A percentile compares a stretch with the other conserved stretches of the same genome.
These are phyloP conservation scores for Polygonum aviculare DNA, from an alignment of 148 eudicot species.

Conservation along the genomic window DNA sequence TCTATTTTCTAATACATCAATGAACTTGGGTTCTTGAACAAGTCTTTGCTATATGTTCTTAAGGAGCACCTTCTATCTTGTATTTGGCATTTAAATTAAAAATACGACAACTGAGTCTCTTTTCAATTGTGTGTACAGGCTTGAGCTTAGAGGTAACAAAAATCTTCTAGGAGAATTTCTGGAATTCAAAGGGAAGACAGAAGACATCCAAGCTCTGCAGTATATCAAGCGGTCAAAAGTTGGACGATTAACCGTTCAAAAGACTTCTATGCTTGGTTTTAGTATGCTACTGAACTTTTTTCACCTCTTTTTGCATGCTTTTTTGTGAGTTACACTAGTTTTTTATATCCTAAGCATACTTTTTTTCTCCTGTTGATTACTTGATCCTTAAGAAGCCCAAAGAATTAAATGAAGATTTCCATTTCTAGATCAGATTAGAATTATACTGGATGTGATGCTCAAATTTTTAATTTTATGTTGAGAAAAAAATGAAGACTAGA, in stretches of 20 bases:
- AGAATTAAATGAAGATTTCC: not conserved
- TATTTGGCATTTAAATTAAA: not conserved
- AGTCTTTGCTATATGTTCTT: not conserved
- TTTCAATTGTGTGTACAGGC: conserved; percentile 28
- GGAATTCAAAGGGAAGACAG: conserved; percentile 85
- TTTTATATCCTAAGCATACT: not conserved
- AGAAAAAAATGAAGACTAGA: not conserved
- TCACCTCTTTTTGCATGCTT: not conserved
- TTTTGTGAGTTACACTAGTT: not conserved
- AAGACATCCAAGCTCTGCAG: conserved; percentile 55
- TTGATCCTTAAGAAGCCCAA: not conserved
- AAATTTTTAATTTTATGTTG: not conserved
- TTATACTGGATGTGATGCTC: not conserved
- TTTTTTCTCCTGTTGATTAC: not conserved
- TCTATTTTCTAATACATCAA: not conserved
- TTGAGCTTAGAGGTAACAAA: conserved; percentile 71
- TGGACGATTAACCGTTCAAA: conserved; percentile 55
- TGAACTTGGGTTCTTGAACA: not conserved
- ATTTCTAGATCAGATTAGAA: not conserved
- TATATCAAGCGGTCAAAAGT: conserved; percentile 81
- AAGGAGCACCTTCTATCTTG: not conserved
- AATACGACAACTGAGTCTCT: not conserved
- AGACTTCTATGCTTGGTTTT: conserved; percentile 82
- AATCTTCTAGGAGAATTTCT: conserved; percentile 69
- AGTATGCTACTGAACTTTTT: conserved; percentile 26